A percentile compares a stretch with the other conserved stretches of the same genome.
Conservation (phyloP, 176 grass and related monocot species). For the Ananas comosus region DNA sequence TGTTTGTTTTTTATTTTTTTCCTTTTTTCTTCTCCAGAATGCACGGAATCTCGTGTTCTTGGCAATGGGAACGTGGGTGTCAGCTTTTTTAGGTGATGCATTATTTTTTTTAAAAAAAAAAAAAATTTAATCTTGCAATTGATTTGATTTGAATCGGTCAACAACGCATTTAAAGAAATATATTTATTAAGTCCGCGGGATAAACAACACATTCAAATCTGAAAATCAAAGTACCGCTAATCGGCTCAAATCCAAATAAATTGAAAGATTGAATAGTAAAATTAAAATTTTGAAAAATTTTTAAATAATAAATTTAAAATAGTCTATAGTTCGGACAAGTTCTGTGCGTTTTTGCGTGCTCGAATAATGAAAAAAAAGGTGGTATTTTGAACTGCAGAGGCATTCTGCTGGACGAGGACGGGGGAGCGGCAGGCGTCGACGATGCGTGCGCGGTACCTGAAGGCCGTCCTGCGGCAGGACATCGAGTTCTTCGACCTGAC, state of each 20-base stretch:
- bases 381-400: constrained; percentile 32
- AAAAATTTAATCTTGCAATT: too few relatives aligned
- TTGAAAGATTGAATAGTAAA: too few relatives aligned
- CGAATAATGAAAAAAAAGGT: not conserved
- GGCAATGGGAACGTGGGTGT: constrained; percentile 45
- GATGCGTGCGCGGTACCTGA: constrained; percentile 75
- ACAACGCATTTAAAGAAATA: too few relatives aligned
- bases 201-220: too few relatives aligned
- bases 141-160: not conserved
- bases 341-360: not conserved
- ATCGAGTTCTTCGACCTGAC: constrained; percentile 97
- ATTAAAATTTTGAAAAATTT: too few relatives aligned
- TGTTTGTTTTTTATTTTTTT: not conserved
- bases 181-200: too few relatives aligned
- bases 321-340: not conserved
- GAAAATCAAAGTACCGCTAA: too few relatives aligned
- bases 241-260: too few relatives aligned
- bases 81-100: constrained; percentile 72
- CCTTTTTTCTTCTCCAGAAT: constrained; percentile 27
- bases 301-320: too few relatives aligned
- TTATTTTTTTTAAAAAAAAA: too few relatives aligned
- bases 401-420: constrained; percentile 85
- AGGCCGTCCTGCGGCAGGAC: constrained; percentile 84
- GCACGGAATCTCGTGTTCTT: constrained; percentile 56
- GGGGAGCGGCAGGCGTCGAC: constrained; percentile 85